Evolutionary conservation across 495 filamentous ascomycete genomes (phyloP).

Genomic region (Saxophila tyrrhenica): DNA sequence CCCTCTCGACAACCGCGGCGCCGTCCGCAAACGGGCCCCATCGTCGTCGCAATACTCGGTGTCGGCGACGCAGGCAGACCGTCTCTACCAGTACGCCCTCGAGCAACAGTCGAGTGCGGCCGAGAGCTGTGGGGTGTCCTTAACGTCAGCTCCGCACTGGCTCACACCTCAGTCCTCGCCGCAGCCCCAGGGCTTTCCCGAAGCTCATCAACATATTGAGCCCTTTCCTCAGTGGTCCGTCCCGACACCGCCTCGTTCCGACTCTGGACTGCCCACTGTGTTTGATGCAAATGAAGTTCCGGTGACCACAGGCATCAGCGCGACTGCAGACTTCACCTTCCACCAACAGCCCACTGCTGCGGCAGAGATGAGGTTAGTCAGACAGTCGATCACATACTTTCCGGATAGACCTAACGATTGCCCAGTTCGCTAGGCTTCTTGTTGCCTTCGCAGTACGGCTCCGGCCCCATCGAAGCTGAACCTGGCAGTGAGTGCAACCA

Average conservation of each 20-base stretch:
- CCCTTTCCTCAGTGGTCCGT: slow-evolving; percentile 14
- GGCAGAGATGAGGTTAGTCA: slow-evolving; percentile 19
- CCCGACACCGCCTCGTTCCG: slow-evolving; percentile 19
- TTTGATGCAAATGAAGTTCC: slow-evolving; percentile 12
- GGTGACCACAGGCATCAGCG: slow-evolving; percentile 5
- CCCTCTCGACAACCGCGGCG: slow-evolving; percentile 9
- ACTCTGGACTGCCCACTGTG: slow-evolving; percentile 10
- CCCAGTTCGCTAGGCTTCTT: slow-evolving; percentile 16
- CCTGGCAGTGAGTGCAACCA: slow-evolving; percentile 14
- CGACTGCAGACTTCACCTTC: slow-evolving; percentile 1
- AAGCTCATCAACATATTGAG: slow-evolving; percentile 5
- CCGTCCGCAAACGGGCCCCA: slow-evolving; percentile 10
- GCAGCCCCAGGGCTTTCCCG: slow-evolving; percentile 6
- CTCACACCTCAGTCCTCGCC: slow-evolving; percentile 16
- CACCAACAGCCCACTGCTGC: slow-evolving; percentile 10
- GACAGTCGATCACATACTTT: neutral
- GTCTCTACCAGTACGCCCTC: slow-evolving; percentile 9
- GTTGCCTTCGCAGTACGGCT: slow-evolving; percentile 20
- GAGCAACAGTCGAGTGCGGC: neutral
- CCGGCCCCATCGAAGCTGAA: slow-evolving; percentile 5
- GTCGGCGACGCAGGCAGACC: slow-evolving; percentile 11
- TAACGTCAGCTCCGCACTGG: slow-evolving; percentile 8
- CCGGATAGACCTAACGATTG: neutral
- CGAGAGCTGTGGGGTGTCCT: neutral
- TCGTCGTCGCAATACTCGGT: slow-evolving; percentile 7